Evolutionary conservation across 1,284 basidiomycete genomes (phyloP), one percentile per base, ranked within the genome.

Genomic region (Trichosporon asahii): DNA sequence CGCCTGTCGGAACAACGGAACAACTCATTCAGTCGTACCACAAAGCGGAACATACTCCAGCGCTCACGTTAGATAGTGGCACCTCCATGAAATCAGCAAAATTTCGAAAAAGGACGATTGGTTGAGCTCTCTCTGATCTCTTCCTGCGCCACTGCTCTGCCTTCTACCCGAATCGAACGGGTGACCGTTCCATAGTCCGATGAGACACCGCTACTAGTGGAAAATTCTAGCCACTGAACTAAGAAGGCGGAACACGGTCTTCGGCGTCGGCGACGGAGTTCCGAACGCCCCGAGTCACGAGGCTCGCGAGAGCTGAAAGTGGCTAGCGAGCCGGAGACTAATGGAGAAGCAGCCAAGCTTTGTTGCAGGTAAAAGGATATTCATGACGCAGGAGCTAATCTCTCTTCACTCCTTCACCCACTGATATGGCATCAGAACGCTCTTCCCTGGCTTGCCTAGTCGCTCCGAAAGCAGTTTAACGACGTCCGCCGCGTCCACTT

Each of bases 161-260:
- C 64, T 65, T 65, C 64, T 65, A 65, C 64, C 64, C 64, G 64
- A 65, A 65, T 65, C 64, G 64, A 65, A 65, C 64, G 64, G 64
- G 64, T 65, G 64, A 65, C 64, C 64, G 57, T 61, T 44, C 21
- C 35, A 29, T 29, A 40, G 64, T 18, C 21, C 25, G 64, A 18
- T 21, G 37, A 3, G 27, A 8, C 18, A 35, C 18, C 60, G 33
- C 64, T 65, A 65, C 64, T 65, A 65, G 64, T 65, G 64, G 37
- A 44, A 65, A 65, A 65, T 65, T 65, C 64, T 65, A 65, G 64
- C 64, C 64, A 65, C 64, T 65, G 64, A 65, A 65, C 64, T 65
- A 65, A 65, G 64, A 65, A 65, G 64, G 64, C 64, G 11, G 49
- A 25, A 23, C 14, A 44, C 25, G 23, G 18, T 29, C 21, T 7